Evolutionary conservation across 108 stramenopile genomes (phyloP).

Genomic region (Nannochloropsis salina): DNA sequence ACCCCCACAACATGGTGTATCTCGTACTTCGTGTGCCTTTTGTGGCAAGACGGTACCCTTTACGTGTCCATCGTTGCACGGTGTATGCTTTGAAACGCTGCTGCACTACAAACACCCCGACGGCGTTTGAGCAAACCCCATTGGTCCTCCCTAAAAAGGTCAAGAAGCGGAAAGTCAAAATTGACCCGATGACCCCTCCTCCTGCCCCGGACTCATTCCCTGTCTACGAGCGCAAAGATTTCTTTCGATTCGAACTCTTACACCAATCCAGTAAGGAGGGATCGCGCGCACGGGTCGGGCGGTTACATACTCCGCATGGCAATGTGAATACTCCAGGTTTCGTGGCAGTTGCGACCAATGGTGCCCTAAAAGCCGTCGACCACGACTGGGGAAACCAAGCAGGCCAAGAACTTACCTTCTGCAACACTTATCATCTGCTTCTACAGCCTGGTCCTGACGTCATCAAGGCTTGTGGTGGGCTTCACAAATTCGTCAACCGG

Average conservation of each 20-base stretch:
- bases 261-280: conserved; percentile 67
- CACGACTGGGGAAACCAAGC: conserved; percentile 56
- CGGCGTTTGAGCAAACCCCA: background rate
- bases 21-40: no score
- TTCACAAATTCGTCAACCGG: conserved; percentile 71
- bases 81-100: background rate
- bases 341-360: conserved; percentile 89
- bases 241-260: conserved; percentile 72
- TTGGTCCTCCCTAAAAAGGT: background rate
- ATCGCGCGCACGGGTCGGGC: conserved; percentile 67
- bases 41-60: no score
- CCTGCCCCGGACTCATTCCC: background rate
- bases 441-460: conserved; percentile 80
- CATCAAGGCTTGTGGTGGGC: conserved; percentile 73
- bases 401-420: conserved; percentile 75
- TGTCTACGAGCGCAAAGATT: conserved; percentile 64
- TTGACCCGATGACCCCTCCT: conserved; percentile 13
- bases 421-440: conserved; percentile 86
- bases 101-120: background rate
- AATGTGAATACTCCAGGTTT: conserved; percentile 70
- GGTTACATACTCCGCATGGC: conserved; percentile 62
- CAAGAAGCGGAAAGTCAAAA: background rate
- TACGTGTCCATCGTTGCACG: no score
- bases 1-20: no score
- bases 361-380: conserved; percentile 60